Conservation (phyloP, 1,284 basidiomycete genomes). For the Chalciporus sp. region DNA sequence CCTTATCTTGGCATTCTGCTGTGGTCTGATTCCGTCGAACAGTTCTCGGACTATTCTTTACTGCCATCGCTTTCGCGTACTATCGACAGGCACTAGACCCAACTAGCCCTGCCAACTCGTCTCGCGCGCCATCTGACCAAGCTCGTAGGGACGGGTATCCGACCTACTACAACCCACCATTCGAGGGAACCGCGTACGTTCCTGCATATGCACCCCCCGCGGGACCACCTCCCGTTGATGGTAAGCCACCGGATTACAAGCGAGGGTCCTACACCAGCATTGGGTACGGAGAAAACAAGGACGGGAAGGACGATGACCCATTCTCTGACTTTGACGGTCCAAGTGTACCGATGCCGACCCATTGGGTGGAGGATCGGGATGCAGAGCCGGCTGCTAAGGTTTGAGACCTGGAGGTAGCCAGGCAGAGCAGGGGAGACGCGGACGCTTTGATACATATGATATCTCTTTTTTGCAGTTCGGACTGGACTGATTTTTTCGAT, state of each 20-base stretch:
- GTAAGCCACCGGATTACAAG: slow-evolving; percentile 36
- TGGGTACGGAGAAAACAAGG: slow-evolving; percentile 21
- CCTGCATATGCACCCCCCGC: slow-evolving; percentile 34
- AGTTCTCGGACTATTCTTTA: slow-evolving; percentile 62
- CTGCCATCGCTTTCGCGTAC: slow-evolving; percentile 62
- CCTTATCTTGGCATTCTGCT: neutral
- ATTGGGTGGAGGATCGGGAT: slow-evolving; percentile 38
- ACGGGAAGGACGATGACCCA: slow-evolving; percentile 29
- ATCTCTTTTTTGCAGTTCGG: neutral
- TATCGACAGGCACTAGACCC: slow-evolving; percentile 75
- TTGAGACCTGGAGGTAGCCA: slow-evolving; percentile 3
- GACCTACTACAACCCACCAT: slow-evolving; percentile 45
- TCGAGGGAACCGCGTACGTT: slow-evolving; percentile 27
- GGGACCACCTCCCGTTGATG: slow-evolving; percentile 24
- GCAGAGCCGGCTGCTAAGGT: slow-evolving; percentile 5
- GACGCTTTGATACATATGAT: neutral
- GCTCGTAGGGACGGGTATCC: slow-evolving; percentile 33
- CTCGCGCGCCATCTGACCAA: slow-evolving; percentile 35
- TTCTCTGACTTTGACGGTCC: slow-evolving; percentile 35
- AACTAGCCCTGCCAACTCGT: slow-evolving; percentile 39
- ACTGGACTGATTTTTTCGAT: neutral
- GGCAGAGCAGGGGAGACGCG: neutral
- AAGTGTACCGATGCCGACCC: slow-evolving; percentile 35
- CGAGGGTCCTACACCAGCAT: slow-evolving; percentile 11
- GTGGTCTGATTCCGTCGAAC: neutral